These are phyloP conservation scores for Colletotrichum liriopes DNA, from an alignment of 2,329 filamentous ascomycete species.

Conservation along the genomic window DNA sequence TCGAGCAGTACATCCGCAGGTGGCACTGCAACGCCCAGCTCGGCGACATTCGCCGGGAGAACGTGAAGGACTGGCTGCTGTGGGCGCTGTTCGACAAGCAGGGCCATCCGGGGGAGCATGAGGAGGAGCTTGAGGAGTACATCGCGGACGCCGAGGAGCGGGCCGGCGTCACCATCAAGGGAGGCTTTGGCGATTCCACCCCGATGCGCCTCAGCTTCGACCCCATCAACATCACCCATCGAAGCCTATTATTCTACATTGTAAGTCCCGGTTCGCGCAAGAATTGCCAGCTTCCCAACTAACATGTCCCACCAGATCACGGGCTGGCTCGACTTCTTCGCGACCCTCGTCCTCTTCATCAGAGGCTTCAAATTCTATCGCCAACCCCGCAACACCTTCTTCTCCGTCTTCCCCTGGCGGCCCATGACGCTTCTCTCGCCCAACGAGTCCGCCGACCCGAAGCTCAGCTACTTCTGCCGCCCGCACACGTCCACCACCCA, in stretches of 20 bases:
- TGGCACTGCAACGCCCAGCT: conserved; percentile 77
- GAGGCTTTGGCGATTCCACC: conserved; percentile 70
- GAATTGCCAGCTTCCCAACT: conserved; percentile 52
- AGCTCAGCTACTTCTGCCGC: conserved; percentile 76
- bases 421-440: conserved; percentile 64
- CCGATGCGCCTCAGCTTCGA: conserved; percentile 78
- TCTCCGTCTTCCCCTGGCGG: conserved; percentile 72
- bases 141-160: conserved; percentile 68
- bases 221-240: conserved; percentile 71
- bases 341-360: conserved; percentile 61
- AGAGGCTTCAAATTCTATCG: conserved; percentile 68
- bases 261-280: conserved; percentile 48
- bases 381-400: conserved; percentile 52
- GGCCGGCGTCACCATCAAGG: conserved; percentile 65
- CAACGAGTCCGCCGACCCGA: conserved; percentile 63
- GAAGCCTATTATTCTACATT: conserved; percentile 76
- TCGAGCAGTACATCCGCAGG: conserved; percentile 70
- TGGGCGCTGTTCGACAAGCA: conserved; percentile 77
- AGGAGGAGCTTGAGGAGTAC: conserved; percentile 62
- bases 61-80: conserved; percentile 75
- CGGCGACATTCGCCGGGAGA: conserved; percentile 74
- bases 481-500: conserved; percentile 72
- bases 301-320: conserved; percentile 28
- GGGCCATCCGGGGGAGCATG: conserved; percentile 57
- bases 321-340: conserved; percentile 63